Percentiles rank a stretch among this genome's conserved stretches.
Conservation (phyloP, 208 protist species). For the Trypanosoma vivax region DNA sequence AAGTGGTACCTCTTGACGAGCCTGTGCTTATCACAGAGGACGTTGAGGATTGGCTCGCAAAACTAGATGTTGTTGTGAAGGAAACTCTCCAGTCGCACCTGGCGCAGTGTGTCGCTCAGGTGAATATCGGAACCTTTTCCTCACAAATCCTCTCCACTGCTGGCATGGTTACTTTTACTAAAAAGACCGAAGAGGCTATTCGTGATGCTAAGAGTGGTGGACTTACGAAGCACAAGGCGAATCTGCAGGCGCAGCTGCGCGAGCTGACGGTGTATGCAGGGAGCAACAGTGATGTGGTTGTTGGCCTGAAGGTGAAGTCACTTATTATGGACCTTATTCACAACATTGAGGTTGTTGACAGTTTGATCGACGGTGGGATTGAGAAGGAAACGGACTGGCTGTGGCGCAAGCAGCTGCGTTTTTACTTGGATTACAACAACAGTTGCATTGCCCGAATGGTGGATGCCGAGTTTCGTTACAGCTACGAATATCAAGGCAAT, state of each 20-base stretch:
- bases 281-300: slow-evolving; percentile 78
- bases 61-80: slow-evolving; percentile 92
- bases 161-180: slow-evolving; percentile 93
- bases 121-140: slow-evolving; percentile 87
- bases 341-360: slow-evolving; percentile 95
- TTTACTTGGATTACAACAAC: slow-evolving; percentile 77
- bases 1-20: slow-evolving; percentile 88
- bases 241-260: slow-evolving; percentile 71
- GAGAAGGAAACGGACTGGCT: slow-evolving; percentile 88
- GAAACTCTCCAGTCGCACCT: slow-evolving; percentile 87
- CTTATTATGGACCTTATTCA: slow-evolving; percentile 98
- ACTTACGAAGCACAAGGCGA: slow-evolving; percentile 68
- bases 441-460: slow-evolving; percentile 90
- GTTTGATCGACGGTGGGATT: slow-evolving; percentile 74
- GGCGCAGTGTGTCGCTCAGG: slow-evolving; percentile 66
- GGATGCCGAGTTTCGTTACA: slow-evolving; percentile 94
- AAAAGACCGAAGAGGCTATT: slow-evolving; percentile 85
- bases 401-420: slow-evolving; percentile 97
- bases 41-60: slow-evolving; percentile 94
- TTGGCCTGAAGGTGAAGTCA: slow-evolving; percentile 94
- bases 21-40: slow-evolving; percentile 90
- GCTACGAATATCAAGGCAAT: slow-evolving; percentile 99
- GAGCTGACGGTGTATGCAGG: slow-evolving; percentile 77
- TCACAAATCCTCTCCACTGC: slow-evolving; percentile 94
- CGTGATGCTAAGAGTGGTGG: slow-evolving; percentile 52